These are phyloP conservation scores for Chlorella sorokiniana DNA, from an alignment of 139 green algal species.

Conservation along the genomic window DNA sequence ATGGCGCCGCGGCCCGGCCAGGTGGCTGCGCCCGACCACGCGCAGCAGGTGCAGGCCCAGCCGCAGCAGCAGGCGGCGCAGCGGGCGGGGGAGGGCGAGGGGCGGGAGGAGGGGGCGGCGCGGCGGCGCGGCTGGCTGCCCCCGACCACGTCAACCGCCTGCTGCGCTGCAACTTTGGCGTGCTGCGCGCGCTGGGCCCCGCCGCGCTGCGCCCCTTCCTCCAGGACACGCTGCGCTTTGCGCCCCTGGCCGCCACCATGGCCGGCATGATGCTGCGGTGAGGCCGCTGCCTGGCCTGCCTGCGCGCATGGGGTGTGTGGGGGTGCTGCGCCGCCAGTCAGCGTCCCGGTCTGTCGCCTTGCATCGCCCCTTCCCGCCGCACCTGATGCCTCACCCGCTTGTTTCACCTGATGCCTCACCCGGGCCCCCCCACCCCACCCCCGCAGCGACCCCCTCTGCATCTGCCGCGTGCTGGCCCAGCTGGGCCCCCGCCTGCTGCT, in stretches of 20 bases:
- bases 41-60: not conserved
- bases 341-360: too few relatives aligned
- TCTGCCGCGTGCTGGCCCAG: conserved; percentile 29
- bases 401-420: too few relatives aligned
- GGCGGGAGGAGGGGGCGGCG: not conserved
- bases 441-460: conserved; percentile 17
- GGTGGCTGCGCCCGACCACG: conserved; percentile 27
- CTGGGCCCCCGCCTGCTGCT: conserved; percentile 48
- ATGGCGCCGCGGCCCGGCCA: conserved; percentile 71
- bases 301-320: not conserved
- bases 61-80: conserved; percentile 19
- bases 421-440: not conserved
- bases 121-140: conserved; percentile 47
- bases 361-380: too few relatives aligned
- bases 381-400: too few relatives aligned
- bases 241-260: conserved; percentile 41
- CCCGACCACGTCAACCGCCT: conserved; percentile 71
- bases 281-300: not conserved
- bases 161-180: conserved; percentile 70
- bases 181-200: conserved; percentile 64
- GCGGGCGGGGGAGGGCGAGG: not conserved
- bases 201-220: conserved; percentile 44
- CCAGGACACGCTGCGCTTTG: conserved; percentile 41
- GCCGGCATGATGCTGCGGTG: conserved; percentile 33
- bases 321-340: too few relatives aligned